Evolutionary conservation across 768 basidiomycete genomes (phyloP).

Genomic region (Leccinum longicurvipes): DNA sequence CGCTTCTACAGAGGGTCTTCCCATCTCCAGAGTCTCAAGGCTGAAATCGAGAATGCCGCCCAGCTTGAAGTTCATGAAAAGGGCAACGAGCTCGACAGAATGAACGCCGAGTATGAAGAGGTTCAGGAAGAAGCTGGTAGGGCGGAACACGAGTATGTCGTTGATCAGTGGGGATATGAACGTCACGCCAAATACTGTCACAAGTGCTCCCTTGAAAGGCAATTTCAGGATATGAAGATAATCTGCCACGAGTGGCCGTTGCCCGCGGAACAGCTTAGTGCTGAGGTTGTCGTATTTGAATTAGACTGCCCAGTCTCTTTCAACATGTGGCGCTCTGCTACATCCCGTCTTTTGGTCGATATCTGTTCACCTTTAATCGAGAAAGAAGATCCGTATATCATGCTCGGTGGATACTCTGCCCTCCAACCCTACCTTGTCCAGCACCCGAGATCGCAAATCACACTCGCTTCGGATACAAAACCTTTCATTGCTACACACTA

Average conservation of each 20-base stretch:
- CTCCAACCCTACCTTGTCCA: slow-evolving; percentile 11
- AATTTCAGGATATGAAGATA: neutral
- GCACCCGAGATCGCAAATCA: slow-evolving; percentile 18
- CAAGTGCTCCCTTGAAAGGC: neutral
- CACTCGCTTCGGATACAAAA: slow-evolving; percentile 25
- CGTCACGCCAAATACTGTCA: neutral
- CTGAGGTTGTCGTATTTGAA: slow-evolving; percentile 41
- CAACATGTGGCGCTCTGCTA: slow-evolving; percentile 42
- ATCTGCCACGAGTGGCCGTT: slow-evolving; percentile 28
- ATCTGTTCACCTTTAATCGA: slow-evolving; percentile 23
- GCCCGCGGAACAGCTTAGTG: slow-evolving; percentile 23
- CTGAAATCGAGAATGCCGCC: slow-evolving; percentile 22
- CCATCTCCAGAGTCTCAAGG: slow-evolving; percentile 23
- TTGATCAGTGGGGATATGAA: neutral
- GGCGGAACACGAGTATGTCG: neutral
- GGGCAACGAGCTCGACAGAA: neutral
- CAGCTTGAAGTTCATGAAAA: neutral
- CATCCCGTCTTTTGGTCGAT: slow-evolving; percentile 38
- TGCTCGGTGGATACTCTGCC: slow-evolving; percentile 12
- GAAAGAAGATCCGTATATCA: slow-evolving; percentile 7
- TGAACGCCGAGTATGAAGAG: neutral
- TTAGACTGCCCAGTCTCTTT: slow-evolving; percentile 38
- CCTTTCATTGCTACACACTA: slow-evolving; percentile 20
- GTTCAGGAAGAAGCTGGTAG: neutral
- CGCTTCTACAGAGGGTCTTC: slow-evolving; percentile 32